Percentiles rank a stretch among this genome's conserved stretches.
phyloP scores from a whole-genome alignment of 2,329 filamentous ascomycete species.

The Davidsoniella australis region DNA sequence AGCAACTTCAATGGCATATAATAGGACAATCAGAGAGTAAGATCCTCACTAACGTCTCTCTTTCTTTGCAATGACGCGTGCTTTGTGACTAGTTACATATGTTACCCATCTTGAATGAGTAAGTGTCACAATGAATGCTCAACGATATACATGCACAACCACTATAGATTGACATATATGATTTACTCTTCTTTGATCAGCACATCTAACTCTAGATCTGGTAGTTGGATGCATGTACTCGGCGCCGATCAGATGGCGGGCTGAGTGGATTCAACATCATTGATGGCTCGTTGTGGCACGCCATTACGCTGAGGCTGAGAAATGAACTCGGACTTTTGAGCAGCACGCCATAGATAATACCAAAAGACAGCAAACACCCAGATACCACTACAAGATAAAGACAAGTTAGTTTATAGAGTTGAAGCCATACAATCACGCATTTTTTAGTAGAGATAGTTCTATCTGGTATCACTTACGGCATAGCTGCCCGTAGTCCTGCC shows the following conservation, averaged over 20 bases:
- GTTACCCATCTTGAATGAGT: too few relatives aligned
- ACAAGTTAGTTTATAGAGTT: not conserved
- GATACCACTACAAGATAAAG: not conserved
- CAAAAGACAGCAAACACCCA: not conserved
- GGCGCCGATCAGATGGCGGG: too few relatives aligned
- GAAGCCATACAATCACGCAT: not conserved
- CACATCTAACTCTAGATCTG: too few relatives aligned
- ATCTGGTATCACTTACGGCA: not conserved
- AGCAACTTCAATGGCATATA: not conserved
- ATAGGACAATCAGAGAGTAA: not conserved
- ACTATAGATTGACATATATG: too few relatives aligned
- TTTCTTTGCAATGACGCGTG: too few relatives aligned
- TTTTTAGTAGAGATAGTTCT: not conserved
- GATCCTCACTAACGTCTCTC: not conserved
- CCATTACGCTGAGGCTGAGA: not conserved
- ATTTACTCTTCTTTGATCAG: too few relatives aligned
- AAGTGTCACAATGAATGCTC: too few relatives aligned
- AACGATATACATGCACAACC: too few relatives aligned
- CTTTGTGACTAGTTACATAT: too few relatives aligned
- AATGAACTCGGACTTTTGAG: not conserved
- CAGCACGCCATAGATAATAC: not conserved
- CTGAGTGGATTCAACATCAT: too few relatives aligned
- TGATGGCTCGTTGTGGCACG: too few relatives aligned
- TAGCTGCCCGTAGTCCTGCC: not conserved
- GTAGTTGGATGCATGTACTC: too few relatives aligned